These are phyloP conservation scores for Penicillium dipodomyicola DNA, from an alignment of 495 filamentous ascomycete species.

Conservation along the genomic window DNA sequence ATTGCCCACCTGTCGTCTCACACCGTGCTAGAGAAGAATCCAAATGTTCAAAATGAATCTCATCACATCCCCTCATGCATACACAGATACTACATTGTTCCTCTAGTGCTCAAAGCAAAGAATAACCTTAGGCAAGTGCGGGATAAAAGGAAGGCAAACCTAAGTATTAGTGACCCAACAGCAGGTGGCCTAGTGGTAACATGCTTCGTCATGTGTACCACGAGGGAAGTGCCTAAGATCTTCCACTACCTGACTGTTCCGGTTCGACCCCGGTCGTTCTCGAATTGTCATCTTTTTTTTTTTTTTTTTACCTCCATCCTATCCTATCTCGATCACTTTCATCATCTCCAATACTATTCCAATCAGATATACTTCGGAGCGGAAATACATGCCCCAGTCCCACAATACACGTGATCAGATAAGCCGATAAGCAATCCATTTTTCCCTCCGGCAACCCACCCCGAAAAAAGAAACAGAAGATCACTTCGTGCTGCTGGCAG, in stretches of 20 bases:
- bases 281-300: neutral
- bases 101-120: neutral
- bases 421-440: constrained; percentile 13
- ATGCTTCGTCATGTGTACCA: neutral
- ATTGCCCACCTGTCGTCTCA: neutral
- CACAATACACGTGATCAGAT: constrained; percentile 7
- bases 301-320: neutral
- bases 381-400: neutral
- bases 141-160: neutral
- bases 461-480: constrained; percentile 3
- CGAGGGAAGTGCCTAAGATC: constrained; percentile 5
- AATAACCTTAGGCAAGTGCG: neutral
- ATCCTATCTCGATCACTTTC: neutral
- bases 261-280: neutral
- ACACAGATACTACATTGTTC: neutral
- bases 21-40: neutral
- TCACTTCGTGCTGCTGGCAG: constrained; percentile 34
- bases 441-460: constrained; percentile 16
- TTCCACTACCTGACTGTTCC: constrained; percentile 1
- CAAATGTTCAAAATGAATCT: neutral
- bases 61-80: neutral
- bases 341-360: neutral
- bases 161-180: neutral
- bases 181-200: constrained; percentile 4
- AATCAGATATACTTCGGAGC: constrained; percentile 7